Evolutionary conservation across 192 early-diverging fungal species (phyloP).

Genomic region (Phycomyces nitens): DNA sequence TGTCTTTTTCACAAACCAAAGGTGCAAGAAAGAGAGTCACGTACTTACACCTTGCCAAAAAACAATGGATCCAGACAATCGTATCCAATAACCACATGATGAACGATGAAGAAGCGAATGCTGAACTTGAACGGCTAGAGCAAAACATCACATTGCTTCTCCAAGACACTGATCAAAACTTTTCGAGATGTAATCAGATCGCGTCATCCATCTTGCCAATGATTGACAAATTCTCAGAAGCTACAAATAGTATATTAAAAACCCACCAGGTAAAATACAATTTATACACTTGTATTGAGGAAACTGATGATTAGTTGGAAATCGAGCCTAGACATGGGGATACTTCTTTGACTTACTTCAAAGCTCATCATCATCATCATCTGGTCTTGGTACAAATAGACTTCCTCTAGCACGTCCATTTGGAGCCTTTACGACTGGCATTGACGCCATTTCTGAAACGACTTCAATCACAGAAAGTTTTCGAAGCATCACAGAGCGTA

Average conservation of each 20-base stretch:
- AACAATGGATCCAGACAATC: too few relatives aligned
- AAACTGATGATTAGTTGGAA: neutral
- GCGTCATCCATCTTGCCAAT: constrained; percentile 48
- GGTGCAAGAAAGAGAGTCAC: too few relatives aligned
- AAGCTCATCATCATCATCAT: constrained; percentile 3
- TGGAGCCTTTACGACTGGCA: neutral
- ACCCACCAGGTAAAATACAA: constrained; percentile 31
- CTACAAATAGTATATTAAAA: constrained; percentile 42
- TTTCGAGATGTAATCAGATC: constrained; percentile 49
- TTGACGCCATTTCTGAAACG: neutral
- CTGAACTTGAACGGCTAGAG: constrained; percentile 49
- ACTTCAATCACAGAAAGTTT: neutral
- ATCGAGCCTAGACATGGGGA: constrained; percentile 20
- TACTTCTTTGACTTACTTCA: constrained; percentile 28
- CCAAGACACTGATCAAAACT: constrained; percentile 55
- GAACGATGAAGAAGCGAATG: constrained; percentile 30
- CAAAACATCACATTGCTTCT: constrained; percentile 54
- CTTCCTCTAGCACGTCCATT: neutral
- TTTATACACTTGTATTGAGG: neutral
- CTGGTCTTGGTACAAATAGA: neutral
- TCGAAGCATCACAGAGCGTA: neutral
- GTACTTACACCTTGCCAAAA: too few relatives aligned
- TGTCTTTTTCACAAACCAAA: too few relatives aligned
- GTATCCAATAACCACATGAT: neutral
- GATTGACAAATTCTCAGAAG: constrained; percentile 44